phyloP scores from a whole-genome alignment of 73 alveolate species.

The Stentor coeruleus region DNA sequence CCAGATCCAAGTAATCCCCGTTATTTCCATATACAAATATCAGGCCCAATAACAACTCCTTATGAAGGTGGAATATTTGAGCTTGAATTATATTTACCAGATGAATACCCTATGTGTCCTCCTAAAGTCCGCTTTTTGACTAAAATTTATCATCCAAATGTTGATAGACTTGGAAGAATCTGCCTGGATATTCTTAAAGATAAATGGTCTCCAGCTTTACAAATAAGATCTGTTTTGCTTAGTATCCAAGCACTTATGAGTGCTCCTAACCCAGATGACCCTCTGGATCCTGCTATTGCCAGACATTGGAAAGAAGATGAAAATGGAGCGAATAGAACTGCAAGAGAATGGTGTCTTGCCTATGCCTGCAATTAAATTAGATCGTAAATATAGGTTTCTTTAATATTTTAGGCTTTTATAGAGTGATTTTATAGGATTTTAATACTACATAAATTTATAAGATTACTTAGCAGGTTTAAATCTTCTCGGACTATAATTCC shows the following conservation, averaged over 20 bases:
- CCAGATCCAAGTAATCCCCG: constrained; percentile 82
- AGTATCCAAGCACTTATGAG: constrained; percentile 52
- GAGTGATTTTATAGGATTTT: too few species aligned
- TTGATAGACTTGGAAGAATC: constrained; percentile 70
- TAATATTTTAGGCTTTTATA: not conserved
- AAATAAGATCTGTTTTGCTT: constrained; percentile 63
- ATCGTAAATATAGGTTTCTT: not conserved
- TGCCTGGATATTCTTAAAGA: constrained; percentile 72
- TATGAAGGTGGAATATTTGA: constrained; percentile 84
- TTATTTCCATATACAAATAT: constrained; percentile 80
- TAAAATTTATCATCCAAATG: constrained; percentile 92
- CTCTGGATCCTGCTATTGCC: constrained; percentile 50
- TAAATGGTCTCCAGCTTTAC: constrained; percentile 84
- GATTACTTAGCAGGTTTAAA: not conserved
- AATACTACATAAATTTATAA: not conserved
- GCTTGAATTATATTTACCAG: constrained; percentile 84
- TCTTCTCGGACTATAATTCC: constrained; percentile 25
- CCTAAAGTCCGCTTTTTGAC: constrained; percentile 93
- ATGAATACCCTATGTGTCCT: constrained; percentile 95
- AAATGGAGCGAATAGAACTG: constrained; percentile 34
- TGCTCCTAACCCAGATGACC: constrained; percentile 61
- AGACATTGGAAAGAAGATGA: constrained; percentile 38
- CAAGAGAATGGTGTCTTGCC: constrained; percentile 38
- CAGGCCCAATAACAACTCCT: constrained; percentile 90
- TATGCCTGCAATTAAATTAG: constrained; percentile 31